A percentile compares a stretch with the other conserved stretches of the same genome.
These are phyloP conservation scores for Mortierella sp. DNA, from an alignment of 371 early-diverging fungal species.

Conservation along the genomic window DNA sequence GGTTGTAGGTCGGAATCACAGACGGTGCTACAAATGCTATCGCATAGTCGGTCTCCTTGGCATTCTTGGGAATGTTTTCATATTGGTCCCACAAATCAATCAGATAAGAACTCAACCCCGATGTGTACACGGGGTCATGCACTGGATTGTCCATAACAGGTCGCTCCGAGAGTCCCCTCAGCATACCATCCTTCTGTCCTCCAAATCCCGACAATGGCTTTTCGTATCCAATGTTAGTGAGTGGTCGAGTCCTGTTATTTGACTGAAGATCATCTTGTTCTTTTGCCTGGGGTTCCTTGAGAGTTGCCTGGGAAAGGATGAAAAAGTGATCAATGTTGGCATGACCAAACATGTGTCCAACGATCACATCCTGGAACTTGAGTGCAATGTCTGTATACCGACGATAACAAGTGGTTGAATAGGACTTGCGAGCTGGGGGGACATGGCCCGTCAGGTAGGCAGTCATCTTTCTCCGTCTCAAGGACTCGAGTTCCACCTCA, in stretches of 20 bases:
- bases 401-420: slow-evolving; percentile 68
- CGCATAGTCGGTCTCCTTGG: slow-evolving; percentile 49
- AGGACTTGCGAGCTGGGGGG: slow-evolving; percentile 74
- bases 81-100: slow-evolving; percentile 53
- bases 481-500: slow-evolving; percentile 58
- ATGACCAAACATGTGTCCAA: slow-evolving; percentile 84
- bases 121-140: slow-evolving; percentile 20
- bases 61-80: slow-evolving; percentile 35
- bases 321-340: slow-evolving; percentile 83
- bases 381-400: slow-evolving; percentile 69
- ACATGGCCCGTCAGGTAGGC: slow-evolving; percentile 83
- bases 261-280: background rate
- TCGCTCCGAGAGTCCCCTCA: background rate
- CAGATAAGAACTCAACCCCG: slow-evolving; percentile 42
- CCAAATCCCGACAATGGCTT: slow-evolving; percentile 24
- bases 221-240: slow-evolving; percentile 1
- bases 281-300: background rate
- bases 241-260: background rate
- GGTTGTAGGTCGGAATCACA: slow-evolving; percentile 80
- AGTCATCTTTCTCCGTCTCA: slow-evolving; percentile 43
- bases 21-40: slow-evolving; percentile 76
- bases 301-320: slow-evolving; percentile 42
- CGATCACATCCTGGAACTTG: slow-evolving; percentile 67
- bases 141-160: background rate
- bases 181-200: slow-evolving; percentile 17